Conservation (phyloP, 441 rosid species). For the Erodium moschatum region DNA sequence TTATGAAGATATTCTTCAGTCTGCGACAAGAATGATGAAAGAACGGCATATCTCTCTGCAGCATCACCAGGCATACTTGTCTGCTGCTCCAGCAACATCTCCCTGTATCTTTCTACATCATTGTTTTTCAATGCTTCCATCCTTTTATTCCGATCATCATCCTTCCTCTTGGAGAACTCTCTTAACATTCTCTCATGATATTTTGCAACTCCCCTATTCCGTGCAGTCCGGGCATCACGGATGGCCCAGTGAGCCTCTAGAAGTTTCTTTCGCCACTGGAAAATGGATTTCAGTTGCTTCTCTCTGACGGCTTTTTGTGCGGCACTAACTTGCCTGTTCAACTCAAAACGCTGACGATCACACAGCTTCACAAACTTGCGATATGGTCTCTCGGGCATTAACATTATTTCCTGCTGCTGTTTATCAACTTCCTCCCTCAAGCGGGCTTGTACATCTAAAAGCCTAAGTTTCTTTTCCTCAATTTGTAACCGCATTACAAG, state of each 20-base stretch:
- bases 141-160: constrained; percentile 91
- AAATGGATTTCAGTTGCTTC: constrained; percentile 90
- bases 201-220: constrained; percentile 98
- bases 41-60: constrained; percentile 93
- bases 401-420: constrained; percentile 97
- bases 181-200: constrained; percentile 95
- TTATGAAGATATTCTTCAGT: constrained; percentile 96
- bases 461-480: constrained; percentile 87
- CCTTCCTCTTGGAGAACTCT: constrained; percentile 92
- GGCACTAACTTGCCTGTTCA: constrained; percentile 81
- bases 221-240: constrained; percentile 98
- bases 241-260: constrained; percentile 97
- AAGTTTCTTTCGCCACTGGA: constrained; percentile 99
- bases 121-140: constrained; percentile 99
- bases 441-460: constrained; percentile 73
- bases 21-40: constrained; percentile 91
- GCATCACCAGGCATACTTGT: constrained; percentile 84
- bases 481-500: constrained; percentile 95
- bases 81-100: constrained; percentile 97
- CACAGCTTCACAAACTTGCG: constrained; percentile 95
- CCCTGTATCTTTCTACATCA: constrained; percentile 98
- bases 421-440: constrained; percentile 92
- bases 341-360: constrained; percentile 92
- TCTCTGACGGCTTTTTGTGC: constrained; percentile 82
- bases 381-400: constrained; percentile 98